phyloP scores from a whole-genome alignment of 2,329 filamentous ascomycete genomes.

The Trichophyton verrucosum region DNA sequence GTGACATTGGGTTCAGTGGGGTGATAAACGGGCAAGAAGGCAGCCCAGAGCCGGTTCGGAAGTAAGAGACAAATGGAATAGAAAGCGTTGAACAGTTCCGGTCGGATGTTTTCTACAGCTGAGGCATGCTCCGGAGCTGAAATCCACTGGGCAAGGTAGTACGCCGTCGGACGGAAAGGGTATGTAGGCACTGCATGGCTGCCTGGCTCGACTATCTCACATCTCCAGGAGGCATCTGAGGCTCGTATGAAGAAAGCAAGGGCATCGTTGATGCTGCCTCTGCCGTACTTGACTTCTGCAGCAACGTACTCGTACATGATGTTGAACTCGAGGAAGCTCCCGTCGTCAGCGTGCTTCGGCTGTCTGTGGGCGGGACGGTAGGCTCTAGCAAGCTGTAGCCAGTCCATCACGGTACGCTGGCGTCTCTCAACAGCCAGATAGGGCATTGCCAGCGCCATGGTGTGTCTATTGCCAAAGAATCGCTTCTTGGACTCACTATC shows the following conservation, averaged over 20 bases:
- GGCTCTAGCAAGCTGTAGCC: constrained; percentile 24
- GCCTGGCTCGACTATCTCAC: neutral
- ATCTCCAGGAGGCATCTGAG: constrained; percentile 8
- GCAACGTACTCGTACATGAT: constrained; percentile 23
- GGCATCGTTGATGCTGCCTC: constrained; percentile 24
- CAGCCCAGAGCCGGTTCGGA: constrained; percentile 16
- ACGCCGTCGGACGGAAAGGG: constrained; percentile 17
- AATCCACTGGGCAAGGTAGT: constrained; percentile 19
- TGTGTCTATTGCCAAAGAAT: constrained; percentile 21
- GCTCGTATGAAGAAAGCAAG: constrained; percentile 22
- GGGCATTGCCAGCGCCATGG: constrained; percentile 22
- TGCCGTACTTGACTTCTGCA: constrained; percentile 26
- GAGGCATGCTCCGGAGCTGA: constrained; percentile 16
- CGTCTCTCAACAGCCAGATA: constrained; percentile 31
- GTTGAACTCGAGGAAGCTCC: constrained; percentile 11
- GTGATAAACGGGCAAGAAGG: constrained; percentile 27
- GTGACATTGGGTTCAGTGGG: constrained; percentile 24
- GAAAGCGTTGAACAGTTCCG: constrained; percentile 24
- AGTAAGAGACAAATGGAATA: constrained; percentile 7
- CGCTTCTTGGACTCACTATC: constrained; percentile 19
- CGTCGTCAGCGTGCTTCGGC: constrained; percentile 7
- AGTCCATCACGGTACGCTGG: constrained; percentile 23
- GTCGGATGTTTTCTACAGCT: constrained; percentile 18
- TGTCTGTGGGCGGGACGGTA: constrained; percentile 15
- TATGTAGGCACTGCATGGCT: constrained; percentile 1